These are phyloP conservation scores for Cercospora citrullina DNA, from an alignment of 2,329 filamentous ascomycete genomes.

Conservation along the genomic window DNA sequence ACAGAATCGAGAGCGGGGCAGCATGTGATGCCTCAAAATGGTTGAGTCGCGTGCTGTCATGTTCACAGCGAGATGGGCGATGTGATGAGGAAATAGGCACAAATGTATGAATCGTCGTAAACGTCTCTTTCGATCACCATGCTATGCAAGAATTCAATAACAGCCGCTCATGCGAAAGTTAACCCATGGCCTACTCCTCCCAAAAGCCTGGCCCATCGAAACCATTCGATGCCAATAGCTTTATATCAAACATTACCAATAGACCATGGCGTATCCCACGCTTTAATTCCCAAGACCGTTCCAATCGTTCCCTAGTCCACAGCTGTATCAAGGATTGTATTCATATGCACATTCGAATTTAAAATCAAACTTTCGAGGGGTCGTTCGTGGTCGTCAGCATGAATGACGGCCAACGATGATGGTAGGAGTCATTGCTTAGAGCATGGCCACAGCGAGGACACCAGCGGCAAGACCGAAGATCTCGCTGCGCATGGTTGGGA, in stretches of 20 bases:
- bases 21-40: neutral
- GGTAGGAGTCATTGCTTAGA: conserved; percentile 27
- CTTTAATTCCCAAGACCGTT: neutral
- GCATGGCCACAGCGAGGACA: conserved; percentile 33
- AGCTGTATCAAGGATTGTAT: conserved; percentile 21
- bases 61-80: neutral
- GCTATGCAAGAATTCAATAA: conserved; percentile 10
- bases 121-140: neutral
- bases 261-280: conserved; percentile 3
- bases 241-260: conserved; percentile 10
- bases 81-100: neutral
- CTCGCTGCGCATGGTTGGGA: conserved; percentile 29
- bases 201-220: conserved; percentile 2
- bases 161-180: neutral
- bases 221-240: neutral
- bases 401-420: conserved; percentile 18
- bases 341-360: conserved; percentile 33
- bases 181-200: neutral
- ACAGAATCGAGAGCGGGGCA: neutral
- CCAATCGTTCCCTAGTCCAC: conserved; percentile 7
- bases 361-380: conserved; percentile 22
- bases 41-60: neutral
- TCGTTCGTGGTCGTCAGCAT: neutral
- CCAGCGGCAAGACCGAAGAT: conserved; percentile 37
- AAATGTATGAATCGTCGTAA: conserved; percentile 1